Conservation (phyloP, 164 flowering plant genomes). For the Stephania yunnanensis region DNA sequence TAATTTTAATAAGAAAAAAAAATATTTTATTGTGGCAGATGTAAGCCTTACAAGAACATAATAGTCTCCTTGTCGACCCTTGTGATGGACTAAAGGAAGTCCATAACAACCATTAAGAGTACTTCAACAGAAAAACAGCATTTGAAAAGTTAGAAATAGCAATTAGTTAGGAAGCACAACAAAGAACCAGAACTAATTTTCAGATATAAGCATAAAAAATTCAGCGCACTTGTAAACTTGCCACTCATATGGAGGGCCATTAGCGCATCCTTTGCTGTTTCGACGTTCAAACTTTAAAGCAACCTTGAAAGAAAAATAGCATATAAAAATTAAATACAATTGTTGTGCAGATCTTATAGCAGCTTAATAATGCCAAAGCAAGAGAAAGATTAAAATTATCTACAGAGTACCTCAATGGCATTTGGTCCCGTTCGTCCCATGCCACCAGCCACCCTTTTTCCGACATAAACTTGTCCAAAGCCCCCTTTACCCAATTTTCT, state of each 20-base stretch:
- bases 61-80: conserved; percentile 55
- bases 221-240: conserved; percentile 45
- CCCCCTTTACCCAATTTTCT: conserved; percentile 58
- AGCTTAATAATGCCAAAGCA: neutral
- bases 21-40: neutral
- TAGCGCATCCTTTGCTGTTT: conserved; percentile 48
- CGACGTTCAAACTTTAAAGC: conserved; percentile 54
- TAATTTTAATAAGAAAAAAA: neutral
- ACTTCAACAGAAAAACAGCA: conserved; percentile 16
- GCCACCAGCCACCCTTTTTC: conserved; percentile 41
- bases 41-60: conserved; percentile 38
- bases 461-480: conserved; percentile 62
- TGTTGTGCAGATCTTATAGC: neutral
- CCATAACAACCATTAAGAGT: conserved; percentile 54
- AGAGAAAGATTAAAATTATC: neutral
- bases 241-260: conserved; percentile 61
- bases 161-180: conserved; percentile 7
- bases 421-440: conserved; percentile 34
- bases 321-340: neutral
- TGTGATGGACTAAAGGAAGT: conserved; percentile 44
- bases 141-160: neutral
- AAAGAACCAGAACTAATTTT: neutral
- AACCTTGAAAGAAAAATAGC: conserved; percentile 27
- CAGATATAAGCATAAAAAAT: neutral
- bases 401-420: conserved; percentile 37